Evolutionary conservation across 352 stramenopile species (phyloP).

Genomic region (Halophytophthora polymorphica): DNA sequence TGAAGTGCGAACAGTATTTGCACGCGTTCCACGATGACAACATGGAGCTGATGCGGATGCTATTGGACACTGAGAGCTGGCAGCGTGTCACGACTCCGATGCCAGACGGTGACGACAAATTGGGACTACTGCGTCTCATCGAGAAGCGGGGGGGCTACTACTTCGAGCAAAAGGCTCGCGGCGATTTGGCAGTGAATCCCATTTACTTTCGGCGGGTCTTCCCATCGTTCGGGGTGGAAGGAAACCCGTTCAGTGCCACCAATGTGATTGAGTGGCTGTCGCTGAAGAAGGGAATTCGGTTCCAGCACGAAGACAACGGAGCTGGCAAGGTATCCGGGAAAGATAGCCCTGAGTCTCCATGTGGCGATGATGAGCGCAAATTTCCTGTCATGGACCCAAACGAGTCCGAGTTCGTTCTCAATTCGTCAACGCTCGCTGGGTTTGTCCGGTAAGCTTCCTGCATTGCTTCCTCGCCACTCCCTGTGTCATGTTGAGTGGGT

Average conservation of each 20-base stretch:
- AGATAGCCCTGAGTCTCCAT: conserved; percentile 2
- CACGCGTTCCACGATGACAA: conserved; percentile 81
- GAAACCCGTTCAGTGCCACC: conserved; percentile 59
- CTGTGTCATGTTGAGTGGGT: conserved; percentile 1
- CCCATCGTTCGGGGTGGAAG: conserved; percentile 49
- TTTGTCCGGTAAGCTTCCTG: conserved; percentile 54
- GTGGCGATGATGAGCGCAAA: conserved; percentile 15
- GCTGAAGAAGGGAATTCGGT: conserved; percentile 54
- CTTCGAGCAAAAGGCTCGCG: conserved; percentile 48
- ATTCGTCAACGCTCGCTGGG: conserved; percentile 62
- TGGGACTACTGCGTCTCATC: conserved; percentile 55
- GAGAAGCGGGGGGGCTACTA: conserved; percentile 76
- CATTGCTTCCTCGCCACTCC: neutral
- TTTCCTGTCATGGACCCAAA: conserved; percentile 29
- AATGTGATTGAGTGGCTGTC: conserved; percentile 59
- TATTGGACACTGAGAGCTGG: conserved; percentile 85
- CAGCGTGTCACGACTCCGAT: conserved; percentile 57
- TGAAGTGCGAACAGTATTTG: conserved; percentile 84
- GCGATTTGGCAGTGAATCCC: conserved; percentile 37
- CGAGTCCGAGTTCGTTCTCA: conserved; percentile 65
- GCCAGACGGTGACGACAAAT: conserved; percentile 42
- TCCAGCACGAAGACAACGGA: conserved; percentile 30
- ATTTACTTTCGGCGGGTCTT: conserved; percentile 75
- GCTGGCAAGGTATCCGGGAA: conserved; percentile 2
- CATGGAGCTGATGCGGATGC: conserved; percentile 77